A percentile compares a stretch with the other conserved stretches of the same genome.
Evolutionary conservation across 306 rosid species (phyloP).

Genomic region (Aeschynomene evenia): DNA sequence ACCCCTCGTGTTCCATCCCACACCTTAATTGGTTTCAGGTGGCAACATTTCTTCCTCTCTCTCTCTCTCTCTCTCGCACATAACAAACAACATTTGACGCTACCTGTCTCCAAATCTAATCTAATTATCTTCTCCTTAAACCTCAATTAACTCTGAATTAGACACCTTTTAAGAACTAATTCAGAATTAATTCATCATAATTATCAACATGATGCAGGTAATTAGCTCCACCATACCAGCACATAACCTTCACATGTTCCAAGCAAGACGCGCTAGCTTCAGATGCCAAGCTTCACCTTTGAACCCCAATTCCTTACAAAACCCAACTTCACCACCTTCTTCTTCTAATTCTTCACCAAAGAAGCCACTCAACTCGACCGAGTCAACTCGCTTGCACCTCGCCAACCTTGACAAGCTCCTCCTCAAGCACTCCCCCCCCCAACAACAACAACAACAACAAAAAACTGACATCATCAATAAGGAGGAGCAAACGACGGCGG

Average conservation of each 20-base stretch:
- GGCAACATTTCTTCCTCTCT: background rate
- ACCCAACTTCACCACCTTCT: background rate
- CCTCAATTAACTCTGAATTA: too few relatives aligned
- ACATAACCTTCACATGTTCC: constrained; percentile 47
- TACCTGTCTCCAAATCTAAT: background rate
- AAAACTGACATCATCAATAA: background rate
- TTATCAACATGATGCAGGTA: constrained; percentile 47
- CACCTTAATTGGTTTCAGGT: background rate
- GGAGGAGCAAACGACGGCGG: background rate
- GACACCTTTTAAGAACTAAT: too few relatives aligned
- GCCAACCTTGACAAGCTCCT: constrained; percentile 78
- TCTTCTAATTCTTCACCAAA: background rate
- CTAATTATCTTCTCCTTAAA: background rate
- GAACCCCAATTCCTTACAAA: constrained; percentile 40
- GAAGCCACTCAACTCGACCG: background rate
- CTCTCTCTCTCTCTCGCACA: background rate
- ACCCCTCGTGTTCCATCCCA: background rate
- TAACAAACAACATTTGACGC: background rate
- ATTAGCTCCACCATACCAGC: constrained; percentile 54
- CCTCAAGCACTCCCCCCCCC: constrained; percentile 36
- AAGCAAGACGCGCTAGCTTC: constrained; percentile 39
- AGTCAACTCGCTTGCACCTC: constrained; percentile 55
- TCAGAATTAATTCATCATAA: too few relatives aligned
- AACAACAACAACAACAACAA: constrained; percentile 14
- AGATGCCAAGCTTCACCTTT: constrained; percentile 49